Evolutionary conservation across 805 yeast genomes (phyloP), one percentile per base, ranked within the genome.

Genomic region (Metschnikowia dekortorum): DNA sequence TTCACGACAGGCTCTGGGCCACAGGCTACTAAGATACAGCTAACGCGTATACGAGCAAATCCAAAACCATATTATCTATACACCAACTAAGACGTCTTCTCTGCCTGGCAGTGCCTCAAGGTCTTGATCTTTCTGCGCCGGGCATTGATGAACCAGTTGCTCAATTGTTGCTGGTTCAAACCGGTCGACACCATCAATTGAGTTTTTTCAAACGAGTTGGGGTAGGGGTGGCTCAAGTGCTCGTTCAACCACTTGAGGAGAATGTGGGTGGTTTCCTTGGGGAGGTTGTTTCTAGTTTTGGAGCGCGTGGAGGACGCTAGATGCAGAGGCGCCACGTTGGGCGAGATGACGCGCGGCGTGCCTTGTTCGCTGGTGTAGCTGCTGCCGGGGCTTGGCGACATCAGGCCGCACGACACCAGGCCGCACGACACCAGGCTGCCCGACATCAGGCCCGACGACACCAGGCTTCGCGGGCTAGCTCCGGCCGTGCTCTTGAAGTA

Each of bases 81-180:
- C 43, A 39, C 35, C 7, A 13, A n/a, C 22, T 35, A 16, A 14
- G 32, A 6, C 16, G 11, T 44, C 8, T 42, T 37, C 36, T 37
- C 36, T 5, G 33, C 26, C 51, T 56, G 59, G 49, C 67, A 69
- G 53, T 78, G 78, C 57, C 78, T 74, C 53, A 80, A 66, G 40
- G 65, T 59, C 61, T 76, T 79, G 46, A 88, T 78, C 61, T 86
- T 82, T 57, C 96, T 74, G 60, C 96, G 75, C 59, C 96, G 79
- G 16, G 92, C 95, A 63, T 88, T 88, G 61, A 88, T 89, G 61
- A 88, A 88, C 96, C 96, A 88, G 63, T 88, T 89, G 56, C 87
- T 79, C 53, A 88, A 75, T 66, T 88, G 96, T 53, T 86, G 89
- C 66, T 85, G 82, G 54, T 88, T 85, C 62, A 88, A 74, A 0